A percentile compares a stretch with the other conserved stretches of the same genome.
phyloP scores from a whole-genome alignment of 2,329 filamentous ascomycete genomes.

The Ustilaginoidea virens region DNA sequence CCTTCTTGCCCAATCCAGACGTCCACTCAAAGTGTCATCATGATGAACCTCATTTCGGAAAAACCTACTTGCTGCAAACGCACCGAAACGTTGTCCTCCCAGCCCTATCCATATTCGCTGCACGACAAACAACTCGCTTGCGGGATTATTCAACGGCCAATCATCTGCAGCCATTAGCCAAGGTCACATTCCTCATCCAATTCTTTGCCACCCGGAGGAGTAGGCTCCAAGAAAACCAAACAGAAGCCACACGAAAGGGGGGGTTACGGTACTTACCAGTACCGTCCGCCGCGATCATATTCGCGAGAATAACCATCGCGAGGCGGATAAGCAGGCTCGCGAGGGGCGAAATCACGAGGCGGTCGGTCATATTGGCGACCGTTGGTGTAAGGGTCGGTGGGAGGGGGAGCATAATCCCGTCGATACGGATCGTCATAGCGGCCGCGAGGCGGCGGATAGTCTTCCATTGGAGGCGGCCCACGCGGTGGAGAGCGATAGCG shows the following conservation, averaged over 20 bases:
- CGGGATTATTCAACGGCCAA: conserved; percentile 3
- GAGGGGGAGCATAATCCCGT: conserved; percentile 48
- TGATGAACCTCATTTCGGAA: no score
- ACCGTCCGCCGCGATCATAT: conserved; percentile 34
- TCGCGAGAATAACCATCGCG: conserved; percentile 29
- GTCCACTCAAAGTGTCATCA: no score
- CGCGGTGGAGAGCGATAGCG: conserved; percentile 70
- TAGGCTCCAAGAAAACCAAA: no score
- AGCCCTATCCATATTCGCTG: no score
- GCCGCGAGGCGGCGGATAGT: conserved; percentile 55
- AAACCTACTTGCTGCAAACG: no score
- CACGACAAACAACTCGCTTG: no score
- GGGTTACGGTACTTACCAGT: conserved; percentile 31
- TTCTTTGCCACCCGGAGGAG: no score
- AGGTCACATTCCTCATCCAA: conserved; percentile 16
- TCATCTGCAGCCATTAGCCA: conserved; percentile 21
- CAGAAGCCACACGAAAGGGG: conserved; percentile 7
- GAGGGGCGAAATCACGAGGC: conserved; percentile 34
- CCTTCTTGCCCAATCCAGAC: no score
- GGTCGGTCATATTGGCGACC: conserved; percentile 41
- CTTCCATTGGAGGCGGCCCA: conserved; percentile 48
- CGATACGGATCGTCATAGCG: conserved; percentile 68
- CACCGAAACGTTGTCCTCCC: no score
- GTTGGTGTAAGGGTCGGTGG: conserved; percentile 46
- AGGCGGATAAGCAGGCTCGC: conserved; percentile 21